Evolutionary conservation across 1,139 yeast genomes (phyloP).

Genomic region (Candida tetrigidarum): DNA sequence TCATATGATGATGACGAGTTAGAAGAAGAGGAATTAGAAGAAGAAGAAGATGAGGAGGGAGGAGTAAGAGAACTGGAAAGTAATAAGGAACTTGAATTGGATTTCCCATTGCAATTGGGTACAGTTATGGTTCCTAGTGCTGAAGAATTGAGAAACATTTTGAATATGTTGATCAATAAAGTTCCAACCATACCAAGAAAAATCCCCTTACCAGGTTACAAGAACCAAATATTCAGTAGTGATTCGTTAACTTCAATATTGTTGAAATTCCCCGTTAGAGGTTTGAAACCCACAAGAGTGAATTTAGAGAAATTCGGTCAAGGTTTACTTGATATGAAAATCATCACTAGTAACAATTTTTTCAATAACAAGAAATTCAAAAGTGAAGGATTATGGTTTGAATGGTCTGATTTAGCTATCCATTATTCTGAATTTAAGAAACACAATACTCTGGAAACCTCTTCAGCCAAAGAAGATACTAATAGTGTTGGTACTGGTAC

Average conservation of each 20-base stretch:
- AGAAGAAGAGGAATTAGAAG: slow-evolving; percentile 8
- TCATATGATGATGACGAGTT: slow-evolving; percentile 9
- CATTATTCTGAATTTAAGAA: slow-evolving; percentile 22
- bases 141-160: slow-evolving; percentile 26
- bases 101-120: slow-evolving; percentile 42
- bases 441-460: slow-evolving; percentile 2
- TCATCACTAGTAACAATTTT: slow-evolving; percentile 38
- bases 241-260: slow-evolving; percentile 40
- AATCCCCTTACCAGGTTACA: slow-evolving; percentile 47
- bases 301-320: slow-evolving; percentile 51
- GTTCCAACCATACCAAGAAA: slow-evolving; percentile 36
- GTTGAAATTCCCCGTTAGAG: slow-evolving; percentile 32
- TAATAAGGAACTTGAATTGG: slow-evolving; percentile 11
- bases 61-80: no score
- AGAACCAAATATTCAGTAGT: slow-evolving; percentile 44
- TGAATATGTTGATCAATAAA: slow-evolving; percentile 27
- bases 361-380: slow-evolving; percentile 41
- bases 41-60: slow-evolving; percentile 1
- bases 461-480: slow-evolving; percentile 7
- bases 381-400: slow-evolving; percentile 53
- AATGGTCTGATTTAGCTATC: slow-evolving; percentile 46
- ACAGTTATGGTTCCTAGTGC: slow-evolving; percentile 24
- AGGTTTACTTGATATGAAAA: slow-evolving; percentile 38
- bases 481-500: slow-evolving; percentile 7
- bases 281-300: slow-evolving; percentile 41